Evolutionary conservation across 495 filamentous ascomycete species (phyloP), one percentile per base, ranked within the genome.

Genomic region (Talaromyces stipitatus): DNA sequence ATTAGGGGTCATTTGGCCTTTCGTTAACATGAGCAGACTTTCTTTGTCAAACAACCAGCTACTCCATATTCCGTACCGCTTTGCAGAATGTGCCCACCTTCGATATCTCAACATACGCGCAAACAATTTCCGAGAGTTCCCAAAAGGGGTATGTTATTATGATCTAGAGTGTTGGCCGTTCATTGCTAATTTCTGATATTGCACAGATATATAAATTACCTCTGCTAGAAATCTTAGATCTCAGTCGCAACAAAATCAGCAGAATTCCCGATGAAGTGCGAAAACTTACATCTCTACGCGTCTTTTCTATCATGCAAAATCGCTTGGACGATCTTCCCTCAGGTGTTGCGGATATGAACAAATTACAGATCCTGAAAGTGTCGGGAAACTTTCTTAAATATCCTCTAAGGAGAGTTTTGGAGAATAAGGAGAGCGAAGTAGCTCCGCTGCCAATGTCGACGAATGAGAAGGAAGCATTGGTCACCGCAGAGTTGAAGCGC

Each of bases 51-150:
- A 96, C 71, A 98, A 98, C 68, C 85, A 85, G 51, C 72, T 96
- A 18, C 79, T 85, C 30, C 82, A 85, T 30, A 85, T 98, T 53
- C 90, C 92, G 0, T 74, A 82, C 29, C 83, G 88, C 29, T 90
- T 98, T 61, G 80, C 87, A n/a, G 86, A 90, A 62, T 95, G 94
- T 70, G 87, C 81, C 29, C 87, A 89, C 55, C 79, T 98, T 47
- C 89, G 89, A 38, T 98, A 98, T 66, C 84, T 98, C n/a, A 98
- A 98, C 64, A 85, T 96, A 52, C 79, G 92, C 60, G 85, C 85
- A 47, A 98, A 98, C 66, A 78, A 82, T 55, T 89, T 97, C 55
- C 84, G 82, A 60, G 89, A 96, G 66, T 94, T 98, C 66, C 92
- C 92, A 6, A 77, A 85, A 61, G 84, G 85, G 65, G 91, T 96